Conservation (phyloP, 83 land plant species). For the Isoetes engelmannii region DNA sequence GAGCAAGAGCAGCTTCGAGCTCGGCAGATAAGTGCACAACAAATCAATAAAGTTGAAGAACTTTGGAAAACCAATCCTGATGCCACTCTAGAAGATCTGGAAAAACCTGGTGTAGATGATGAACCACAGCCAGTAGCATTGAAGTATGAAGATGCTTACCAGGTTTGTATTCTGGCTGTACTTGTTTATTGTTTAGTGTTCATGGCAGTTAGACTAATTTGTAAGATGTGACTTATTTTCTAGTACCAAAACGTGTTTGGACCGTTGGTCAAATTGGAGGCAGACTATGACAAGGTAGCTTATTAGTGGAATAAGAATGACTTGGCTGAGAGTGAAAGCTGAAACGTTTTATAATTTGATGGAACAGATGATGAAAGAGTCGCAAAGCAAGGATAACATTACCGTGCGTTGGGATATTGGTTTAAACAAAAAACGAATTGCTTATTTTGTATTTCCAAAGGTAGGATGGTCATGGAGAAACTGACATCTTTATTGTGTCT, state of each 20-base stretch:
- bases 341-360: background rate
- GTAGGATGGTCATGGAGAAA: constrained; percentile 19
- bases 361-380: constrained; percentile 96
- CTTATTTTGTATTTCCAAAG: constrained; percentile 98
- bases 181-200: background rate
- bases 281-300: constrained; percentile 92
- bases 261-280: constrained; percentile 92
- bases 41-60: constrained; percentile 95
- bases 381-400: constrained; percentile 95
- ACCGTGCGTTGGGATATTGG: constrained; percentile 98
- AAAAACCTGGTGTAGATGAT: constrained; percentile 99
- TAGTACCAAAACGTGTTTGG: constrained; percentile 99
- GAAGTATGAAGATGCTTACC: constrained; percentile 99
- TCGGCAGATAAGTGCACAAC: constrained; percentile 92
- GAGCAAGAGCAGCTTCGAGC: constrained; percentile 98
- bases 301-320: background rate
- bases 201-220: background rate
- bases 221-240: background rate
- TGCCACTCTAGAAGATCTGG: constrained; percentile 92
- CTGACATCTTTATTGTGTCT: background rate
- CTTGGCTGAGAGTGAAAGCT: no score
- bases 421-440: constrained; percentile 95
- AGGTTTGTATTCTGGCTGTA: constrained; percentile 39
- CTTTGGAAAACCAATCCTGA: constrained; percentile 96
- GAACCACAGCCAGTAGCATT: constrained; percentile 91